Evolutionary conservation across 2,329 filamentous ascomycete genomes (phyloP).

Genomic region (Phyllosticta citriasiana): DNA sequence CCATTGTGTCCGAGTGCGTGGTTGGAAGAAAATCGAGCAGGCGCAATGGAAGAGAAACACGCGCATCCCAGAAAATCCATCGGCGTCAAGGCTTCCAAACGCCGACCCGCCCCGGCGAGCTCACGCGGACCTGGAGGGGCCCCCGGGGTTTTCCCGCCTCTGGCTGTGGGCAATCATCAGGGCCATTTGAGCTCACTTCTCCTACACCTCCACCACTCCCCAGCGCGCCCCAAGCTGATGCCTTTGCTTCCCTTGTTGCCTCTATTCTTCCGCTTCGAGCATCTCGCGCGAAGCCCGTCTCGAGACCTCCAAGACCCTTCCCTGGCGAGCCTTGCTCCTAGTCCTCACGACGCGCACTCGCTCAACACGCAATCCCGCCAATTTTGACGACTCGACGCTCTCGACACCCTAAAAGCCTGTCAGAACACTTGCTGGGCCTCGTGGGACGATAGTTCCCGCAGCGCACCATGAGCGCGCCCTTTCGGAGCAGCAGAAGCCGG

Average conservation of each 20-base stretch:
- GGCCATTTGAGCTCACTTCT: background rate
- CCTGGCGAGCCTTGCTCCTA: background rate
- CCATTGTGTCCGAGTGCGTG: conserved; percentile 17
- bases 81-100: background rate
- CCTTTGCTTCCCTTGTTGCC: background rate
- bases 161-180: background rate
- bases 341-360: background rate
- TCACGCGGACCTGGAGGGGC: background rate
- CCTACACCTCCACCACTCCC: background rate
- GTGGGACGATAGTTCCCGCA: conserved; percentile 14
- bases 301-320: background rate
- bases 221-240: background rate
- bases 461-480: conserved; percentile 31
- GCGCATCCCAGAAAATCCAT: background rate
- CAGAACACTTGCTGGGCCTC: background rate
- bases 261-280: background rate
- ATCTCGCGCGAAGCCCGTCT: background rate
- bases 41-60: background rate
- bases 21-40: background rate
- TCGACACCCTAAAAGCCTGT: background rate
- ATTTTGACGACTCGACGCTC: conserved; percentile 1
- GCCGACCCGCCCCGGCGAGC: background rate
- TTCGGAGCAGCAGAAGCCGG: conserved; percentile 26
- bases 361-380: conserved; percentile 8
- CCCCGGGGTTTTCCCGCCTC: background rate